These are phyloP conservation scores for Pseudophaeomoniella oleicola DNA, from an alignment of 2,329 filamentous ascomycete genomes.

Conservation along the genomic window DNA sequence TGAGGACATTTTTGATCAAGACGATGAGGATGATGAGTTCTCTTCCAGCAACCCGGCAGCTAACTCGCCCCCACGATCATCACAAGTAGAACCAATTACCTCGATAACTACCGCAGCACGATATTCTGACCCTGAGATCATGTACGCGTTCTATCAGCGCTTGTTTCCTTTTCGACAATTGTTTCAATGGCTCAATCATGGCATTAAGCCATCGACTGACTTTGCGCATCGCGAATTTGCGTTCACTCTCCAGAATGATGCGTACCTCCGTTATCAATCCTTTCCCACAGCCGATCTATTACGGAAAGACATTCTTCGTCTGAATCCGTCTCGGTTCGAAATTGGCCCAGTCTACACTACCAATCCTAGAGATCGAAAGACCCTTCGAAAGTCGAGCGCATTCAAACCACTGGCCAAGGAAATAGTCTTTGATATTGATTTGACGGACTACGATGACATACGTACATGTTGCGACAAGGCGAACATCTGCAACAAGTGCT, in stretches of 20 bases:
- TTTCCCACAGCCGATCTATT: conserved; percentile 57
- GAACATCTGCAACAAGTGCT: conserved; percentile 87
- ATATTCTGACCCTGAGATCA: conserved; percentile 47
- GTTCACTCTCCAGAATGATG: conserved; percentile 83
- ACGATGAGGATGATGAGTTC: conserved; percentile 40
- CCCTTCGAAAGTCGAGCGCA: conserved; percentile 59
- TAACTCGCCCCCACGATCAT: conserved; percentile 19
- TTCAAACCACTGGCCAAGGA: conserved; percentile 88
- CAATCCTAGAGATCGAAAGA: conserved; percentile 88
- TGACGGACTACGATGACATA: conserved; percentile 97
- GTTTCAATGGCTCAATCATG: conserved; percentile 97
- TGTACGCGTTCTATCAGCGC: conserved; percentile 89
- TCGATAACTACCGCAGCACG: conserved; percentile 24
- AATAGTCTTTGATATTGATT: conserved; percentile 96
- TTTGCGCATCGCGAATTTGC: conserved; percentile 93
- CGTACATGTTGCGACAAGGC: conserved; percentile 89
- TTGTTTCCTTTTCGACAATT: conserved; percentile 88
- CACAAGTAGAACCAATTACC: conserved; percentile 20
- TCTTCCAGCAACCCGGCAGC: conserved; percentile 34
- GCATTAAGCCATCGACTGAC: conserved; percentile 68
- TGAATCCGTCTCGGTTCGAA: conserved; percentile 89
- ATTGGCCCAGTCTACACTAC: conserved; percentile 94
- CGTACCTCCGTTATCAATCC: conserved; percentile 83
- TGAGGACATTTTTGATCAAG: conserved; percentile 47
- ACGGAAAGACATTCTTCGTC: conserved; percentile 76